Conservation (phyloP, 148 eudicot genomes). For the Selenicereus undatus region DNA sequence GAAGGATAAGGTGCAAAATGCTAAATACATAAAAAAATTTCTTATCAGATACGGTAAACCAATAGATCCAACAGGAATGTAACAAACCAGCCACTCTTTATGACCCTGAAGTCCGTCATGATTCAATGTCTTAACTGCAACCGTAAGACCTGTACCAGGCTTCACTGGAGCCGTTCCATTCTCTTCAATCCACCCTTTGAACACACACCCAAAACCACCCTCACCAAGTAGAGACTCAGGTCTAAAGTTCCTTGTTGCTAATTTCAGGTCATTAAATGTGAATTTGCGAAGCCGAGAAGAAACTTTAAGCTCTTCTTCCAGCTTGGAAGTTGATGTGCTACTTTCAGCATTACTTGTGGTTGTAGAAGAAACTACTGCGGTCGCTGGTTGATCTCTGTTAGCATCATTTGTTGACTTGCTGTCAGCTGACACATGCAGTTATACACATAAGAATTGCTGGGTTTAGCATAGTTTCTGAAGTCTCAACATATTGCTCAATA, state of each 20-base stretch:
- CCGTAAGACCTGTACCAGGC: slow-evolving; percentile 78
- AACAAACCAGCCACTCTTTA: slow-evolving; percentile 75
- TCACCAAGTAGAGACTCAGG: slow-evolving; percentile 76
- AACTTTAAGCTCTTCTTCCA: slow-evolving; percentile 71
- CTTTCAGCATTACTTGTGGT: slow-evolving; percentile 75
- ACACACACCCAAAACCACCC: slow-evolving; percentile 79
- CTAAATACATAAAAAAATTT: background rate
- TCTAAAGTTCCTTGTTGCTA: slow-evolving; percentile 70
- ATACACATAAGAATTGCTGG: background rate
- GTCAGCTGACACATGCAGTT: slow-evolving; percentile 37
- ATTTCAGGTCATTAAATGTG: slow-evolving; percentile 58
- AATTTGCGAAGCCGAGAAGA: slow-evolving; percentile 66
- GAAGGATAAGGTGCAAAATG: background rate
- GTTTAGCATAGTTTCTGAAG: background rate
- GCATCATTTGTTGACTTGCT: slow-evolving; percentile 50
- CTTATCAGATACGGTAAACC: background rate
- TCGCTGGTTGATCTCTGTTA: slow-evolving; percentile 51
- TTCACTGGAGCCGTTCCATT: slow-evolving; percentile 77
- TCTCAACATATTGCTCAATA: background rate
- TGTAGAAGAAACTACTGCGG: slow-evolving; percentile 48
- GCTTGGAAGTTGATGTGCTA: slow-evolving; percentile 63
- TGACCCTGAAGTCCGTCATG: slow-evolving; percentile 90
- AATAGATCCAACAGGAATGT: background rate
- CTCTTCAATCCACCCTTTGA: slow-evolving; percentile 77
- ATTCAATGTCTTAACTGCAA: slow-evolving; percentile 74